Percentiles rank a stretch among this genome's conserved stretches.
Conservation (phyloP, 345 rosid genomes). For the Zanthoxylum bungeanum region DNA sequence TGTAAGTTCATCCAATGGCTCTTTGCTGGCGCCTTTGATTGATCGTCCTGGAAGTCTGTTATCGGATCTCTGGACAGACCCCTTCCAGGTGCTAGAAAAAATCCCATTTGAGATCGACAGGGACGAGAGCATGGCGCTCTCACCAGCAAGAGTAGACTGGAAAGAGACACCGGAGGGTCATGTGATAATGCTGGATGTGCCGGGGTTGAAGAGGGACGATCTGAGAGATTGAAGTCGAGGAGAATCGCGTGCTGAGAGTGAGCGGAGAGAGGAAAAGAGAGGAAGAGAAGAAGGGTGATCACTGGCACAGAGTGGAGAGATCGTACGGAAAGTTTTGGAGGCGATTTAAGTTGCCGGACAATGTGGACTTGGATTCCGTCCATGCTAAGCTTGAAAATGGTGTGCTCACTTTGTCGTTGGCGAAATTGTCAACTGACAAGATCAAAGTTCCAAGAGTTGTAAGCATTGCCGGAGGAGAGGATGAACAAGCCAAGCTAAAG, state of each 20-base stretch:
- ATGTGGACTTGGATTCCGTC: slow-evolving; percentile 61
- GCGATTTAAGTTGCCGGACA: slow-evolving; percentile 68
- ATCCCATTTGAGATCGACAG: slow-evolving; percentile 51
- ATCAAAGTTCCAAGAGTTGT: slow-evolving; percentile 59
- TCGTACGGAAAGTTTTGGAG: slow-evolving; percentile 81
- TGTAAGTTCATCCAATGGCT: slow-evolving; percentile 22
- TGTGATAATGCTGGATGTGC: slow-evolving; percentile 59
- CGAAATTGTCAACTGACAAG: slow-evolving; percentile 60
- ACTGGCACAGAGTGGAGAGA: slow-evolving; percentile 83
- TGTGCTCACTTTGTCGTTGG: slow-evolving; percentile 52
- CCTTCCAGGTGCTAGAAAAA: slow-evolving; percentile 62
- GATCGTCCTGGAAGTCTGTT: slow-evolving; percentile 44
- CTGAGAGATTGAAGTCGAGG: slow-evolving; percentile 73
- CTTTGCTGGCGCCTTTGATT: slow-evolving; percentile 40
- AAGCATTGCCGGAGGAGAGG: slow-evolving; percentile 41
- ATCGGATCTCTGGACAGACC: slow-evolving; percentile 53
- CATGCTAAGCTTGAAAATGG: slow-evolving; percentile 71
- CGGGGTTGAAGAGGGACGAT: slow-evolving; percentile 73
- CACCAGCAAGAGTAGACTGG: slow-evolving; percentile 79
- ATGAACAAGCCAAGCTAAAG: slow-evolving; percentile 34
- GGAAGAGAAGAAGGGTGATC: slow-evolving; percentile 63
- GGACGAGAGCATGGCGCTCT: slow-evolving; percentile 38
- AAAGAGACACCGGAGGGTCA: slow-evolving; percentile 78
- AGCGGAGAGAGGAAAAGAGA: slow-evolving; percentile 78
- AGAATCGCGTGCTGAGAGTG: slow-evolving; percentile 59